Percentiles rank a stretch among this genome's conserved stretches.
These are phyloP conservation scores for Arctium lappa DNA, from an alignment of 129 eudicot species.

Conservation along the genomic window DNA sequence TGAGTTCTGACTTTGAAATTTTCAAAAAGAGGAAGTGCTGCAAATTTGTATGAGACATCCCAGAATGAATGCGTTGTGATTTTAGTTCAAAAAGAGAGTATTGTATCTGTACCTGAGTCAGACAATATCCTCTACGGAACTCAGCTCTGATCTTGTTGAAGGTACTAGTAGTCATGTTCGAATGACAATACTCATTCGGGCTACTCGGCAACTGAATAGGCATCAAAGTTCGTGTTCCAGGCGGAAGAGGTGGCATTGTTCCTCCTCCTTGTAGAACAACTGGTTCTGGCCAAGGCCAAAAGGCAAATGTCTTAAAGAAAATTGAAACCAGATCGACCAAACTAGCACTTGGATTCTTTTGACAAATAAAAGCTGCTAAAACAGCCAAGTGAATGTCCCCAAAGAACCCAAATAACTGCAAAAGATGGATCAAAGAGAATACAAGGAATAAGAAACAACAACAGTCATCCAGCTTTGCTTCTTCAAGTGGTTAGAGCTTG, in stretches of 20 bases:
- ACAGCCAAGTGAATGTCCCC: conserved; percentile 68
- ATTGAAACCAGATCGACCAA: conserved; percentile 38
- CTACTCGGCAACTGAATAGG: conserved; percentile 54
- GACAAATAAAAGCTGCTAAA: conserved; percentile 52
- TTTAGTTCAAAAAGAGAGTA: background rate
- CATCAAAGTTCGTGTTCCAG: conserved; percentile 38
- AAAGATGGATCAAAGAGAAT: conserved; percentile 4
- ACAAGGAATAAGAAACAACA: conserved; percentile 5
- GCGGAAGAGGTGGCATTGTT: conserved; percentile 11
- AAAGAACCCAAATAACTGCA: conserved; percentile 62
- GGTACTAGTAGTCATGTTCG: conserved; percentile 56
- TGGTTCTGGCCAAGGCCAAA: conserved; percentile 78
- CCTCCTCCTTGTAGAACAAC: conserved; percentile 45
- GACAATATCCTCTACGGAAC: conserved; percentile 44
- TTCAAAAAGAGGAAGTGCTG: too few species aligned
- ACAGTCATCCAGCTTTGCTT: conserved; percentile 2
- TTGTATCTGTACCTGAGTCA: conserved; percentile 42
- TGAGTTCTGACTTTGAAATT: too few species aligned
- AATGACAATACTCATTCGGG: conserved; percentile 51
- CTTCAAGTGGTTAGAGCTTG: background rate
- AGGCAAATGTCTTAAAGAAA: conserved; percentile 59
- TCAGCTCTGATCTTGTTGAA: conserved; percentile 52
- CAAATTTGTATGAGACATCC: too few species aligned
- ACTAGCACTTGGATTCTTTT: conserved; percentile 39
- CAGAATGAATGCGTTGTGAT: too few species aligned